Evolutionary conservation across 2,329 filamentous ascomycete genomes (phyloP).

Genomic region (Dryadomyces quercus-mongolicae): DNA sequence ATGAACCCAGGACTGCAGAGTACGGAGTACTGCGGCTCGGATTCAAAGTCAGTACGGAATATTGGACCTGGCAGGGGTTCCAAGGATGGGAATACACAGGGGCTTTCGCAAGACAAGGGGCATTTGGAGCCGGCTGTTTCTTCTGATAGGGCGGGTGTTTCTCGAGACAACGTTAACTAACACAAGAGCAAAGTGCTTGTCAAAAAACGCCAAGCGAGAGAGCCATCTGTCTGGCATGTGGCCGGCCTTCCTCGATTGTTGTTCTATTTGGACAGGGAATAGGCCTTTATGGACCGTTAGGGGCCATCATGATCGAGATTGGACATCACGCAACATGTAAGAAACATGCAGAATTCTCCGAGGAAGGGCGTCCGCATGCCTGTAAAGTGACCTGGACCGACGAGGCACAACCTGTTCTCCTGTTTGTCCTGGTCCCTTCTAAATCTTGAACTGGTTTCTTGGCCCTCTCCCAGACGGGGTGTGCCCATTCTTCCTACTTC

Average conservation of each 20-base stretch:
- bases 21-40: too few species aligned
- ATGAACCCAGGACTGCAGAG: too few species aligned
- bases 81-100: neutral
- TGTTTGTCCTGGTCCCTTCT: too few species aligned
- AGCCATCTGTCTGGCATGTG: neutral
- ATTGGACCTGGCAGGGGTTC: too few species aligned
- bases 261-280: neutral
- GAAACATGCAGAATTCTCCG: neutral
- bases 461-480: too few species aligned
- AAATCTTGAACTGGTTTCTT: too few species aligned
- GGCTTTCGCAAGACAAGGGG: too few species aligned
- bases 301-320: neutral
- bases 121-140: too few species aligned
- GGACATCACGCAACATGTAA: too few species aligned
- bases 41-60: too few species aligned
- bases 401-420: too few species aligned
- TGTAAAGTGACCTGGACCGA: neutral
- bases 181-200: neutral
- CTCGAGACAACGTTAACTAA: neutral
- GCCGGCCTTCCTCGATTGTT: neutral
- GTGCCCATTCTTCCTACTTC: too few species aligned
- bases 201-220: neutral
- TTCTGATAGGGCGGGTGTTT: neutral
- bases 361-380: neutral
- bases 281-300: neutral